phyloP scores from a whole-genome alignment of 1,284 basidiomycete species.

The Leccinum ponderosum region DNA sequence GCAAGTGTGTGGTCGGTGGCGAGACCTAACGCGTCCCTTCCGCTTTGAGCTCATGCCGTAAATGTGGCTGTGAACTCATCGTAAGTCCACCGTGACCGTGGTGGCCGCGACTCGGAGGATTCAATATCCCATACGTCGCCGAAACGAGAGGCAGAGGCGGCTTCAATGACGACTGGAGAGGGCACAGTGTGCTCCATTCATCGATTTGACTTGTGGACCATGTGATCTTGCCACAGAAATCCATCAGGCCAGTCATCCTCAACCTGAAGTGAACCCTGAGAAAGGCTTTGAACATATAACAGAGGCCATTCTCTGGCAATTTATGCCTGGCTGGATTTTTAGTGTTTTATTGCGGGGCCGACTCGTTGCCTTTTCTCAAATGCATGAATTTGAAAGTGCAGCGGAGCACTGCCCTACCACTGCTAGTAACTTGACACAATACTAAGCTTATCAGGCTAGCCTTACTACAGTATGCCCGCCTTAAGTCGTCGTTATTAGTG shows the following conservation, averaged over 20 bases:
- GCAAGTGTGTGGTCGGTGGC: constrained; percentile 30
- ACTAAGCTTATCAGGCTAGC: background rate
- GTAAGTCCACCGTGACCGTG: background rate
- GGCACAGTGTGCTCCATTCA: background rate
- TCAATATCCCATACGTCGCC: background rate
- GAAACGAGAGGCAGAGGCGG: background rate
- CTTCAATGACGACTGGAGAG: background rate
- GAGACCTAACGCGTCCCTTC: constrained; percentile 31
- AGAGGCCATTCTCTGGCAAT: background rate
- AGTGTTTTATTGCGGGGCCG: background rate
- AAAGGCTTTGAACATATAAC: background rate
- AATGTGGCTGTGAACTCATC: constrained; percentile 29
- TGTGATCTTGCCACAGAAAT: background rate
- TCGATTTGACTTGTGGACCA: background rate
- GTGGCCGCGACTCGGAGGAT: background rate
- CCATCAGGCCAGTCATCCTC: background rate
- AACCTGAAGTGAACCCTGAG: background rate
- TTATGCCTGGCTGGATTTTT: background rate
- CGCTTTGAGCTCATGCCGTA: constrained; percentile 30
- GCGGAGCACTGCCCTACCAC: background rate
- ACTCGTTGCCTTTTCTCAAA: background rate
- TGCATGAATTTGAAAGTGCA: background rate
- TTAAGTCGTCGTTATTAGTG: background rate
- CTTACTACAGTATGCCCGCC: background rate
- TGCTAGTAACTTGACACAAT: background rate